phyloP scores from a whole-genome alignment of 495 filamentous ascomycete species.

The Lasiosphaeria miniovina region DNA sequence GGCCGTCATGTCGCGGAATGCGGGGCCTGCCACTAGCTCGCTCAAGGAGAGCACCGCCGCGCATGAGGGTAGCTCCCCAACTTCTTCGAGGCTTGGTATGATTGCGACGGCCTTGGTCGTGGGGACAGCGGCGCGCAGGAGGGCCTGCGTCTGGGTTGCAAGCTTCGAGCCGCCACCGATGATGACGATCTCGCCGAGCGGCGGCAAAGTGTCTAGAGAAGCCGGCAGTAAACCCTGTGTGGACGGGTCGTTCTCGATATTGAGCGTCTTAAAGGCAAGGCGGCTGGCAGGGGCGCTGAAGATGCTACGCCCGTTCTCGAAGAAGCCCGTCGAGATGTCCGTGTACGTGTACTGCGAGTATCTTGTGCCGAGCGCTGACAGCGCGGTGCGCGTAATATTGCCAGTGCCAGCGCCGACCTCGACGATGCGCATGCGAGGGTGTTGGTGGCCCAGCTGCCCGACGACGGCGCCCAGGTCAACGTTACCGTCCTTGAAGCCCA shows the following conservation, averaged over 20 bases:
- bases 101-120: not conserved
- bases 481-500: no score
- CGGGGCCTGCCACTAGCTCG: conserved; percentile 33
- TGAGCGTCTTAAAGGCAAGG: conserved; percentile 44
- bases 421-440: conserved; percentile 37
- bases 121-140: not conserved
- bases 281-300: conserved; percentile 32
- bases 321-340: conserved; percentile 52
- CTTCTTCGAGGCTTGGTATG: not conserved
- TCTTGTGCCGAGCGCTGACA: conserved; percentile 33
- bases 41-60: conserved; percentile 29
- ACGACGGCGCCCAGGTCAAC: no score
- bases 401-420: conserved; percentile 58
- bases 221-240: conserved; percentile 45
- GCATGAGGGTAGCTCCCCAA: not conserved
- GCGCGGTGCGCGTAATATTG: conserved; percentile 39
- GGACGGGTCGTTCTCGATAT: conserved; percentile 47
- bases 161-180: conserved; percentile 1
- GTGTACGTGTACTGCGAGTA: conserved; percentile 49
- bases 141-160: not conserved
- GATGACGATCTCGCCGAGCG: conserved; percentile 6
- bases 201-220: not conserved
- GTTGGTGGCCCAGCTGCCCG: not conserved
- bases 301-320: conserved; percentile 44
- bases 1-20: conserved; percentile 25